Evolutionary conservation across 306 rosid genomes (phyloP).

Genomic region (Hippophae gyantsensis): DNA sequence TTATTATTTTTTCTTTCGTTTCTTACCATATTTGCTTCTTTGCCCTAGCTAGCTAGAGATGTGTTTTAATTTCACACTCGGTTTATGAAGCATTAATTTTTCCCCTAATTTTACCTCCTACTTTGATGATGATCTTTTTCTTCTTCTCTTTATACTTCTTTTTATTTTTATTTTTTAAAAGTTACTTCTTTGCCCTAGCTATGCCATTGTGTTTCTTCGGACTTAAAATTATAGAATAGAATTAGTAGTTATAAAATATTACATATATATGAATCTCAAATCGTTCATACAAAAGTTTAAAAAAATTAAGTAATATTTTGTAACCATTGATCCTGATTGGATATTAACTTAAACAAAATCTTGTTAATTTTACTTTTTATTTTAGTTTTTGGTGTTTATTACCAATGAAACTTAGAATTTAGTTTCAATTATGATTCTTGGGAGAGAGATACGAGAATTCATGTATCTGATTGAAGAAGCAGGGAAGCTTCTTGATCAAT

Average conservation of each 20-base stretch:
- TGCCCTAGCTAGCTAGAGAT: too few relatives aligned
- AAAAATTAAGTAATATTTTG: too few relatives aligned
- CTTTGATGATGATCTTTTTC: background rate
- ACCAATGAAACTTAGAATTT: too few relatives aligned
- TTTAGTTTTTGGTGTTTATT: too few relatives aligned
- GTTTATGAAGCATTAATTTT: background rate
- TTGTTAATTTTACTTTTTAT: too few relatives aligned
- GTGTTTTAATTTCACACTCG: too few relatives aligned
- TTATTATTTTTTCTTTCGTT: too few relatives aligned
- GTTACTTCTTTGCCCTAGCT: background rate
- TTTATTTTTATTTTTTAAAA: background rate
- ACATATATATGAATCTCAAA: background rate
- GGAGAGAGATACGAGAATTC: slow-evolving; percentile 50
- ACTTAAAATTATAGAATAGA: background rate
- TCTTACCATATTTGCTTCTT: too few relatives aligned
- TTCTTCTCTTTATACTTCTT: background rate
- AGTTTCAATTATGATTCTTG: slow-evolving; percentile 28
- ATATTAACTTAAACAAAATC: too few relatives aligned
- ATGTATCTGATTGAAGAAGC: slow-evolving; percentile 19
- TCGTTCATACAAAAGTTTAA: too few relatives aligned
- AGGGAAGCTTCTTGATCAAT: slow-evolving; percentile 23
- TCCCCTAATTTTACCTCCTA: background rate
- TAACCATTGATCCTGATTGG: too few relatives aligned
- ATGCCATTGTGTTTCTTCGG: background rate
- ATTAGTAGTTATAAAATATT: slow-evolving; percentile 8